A percentile compares a stretch with the other conserved stretches of the same genome.
phyloP scores from a whole-genome alignment of 495 filamentous ascomycete genomes.

The Hypoxylon trugodes region DNA sequence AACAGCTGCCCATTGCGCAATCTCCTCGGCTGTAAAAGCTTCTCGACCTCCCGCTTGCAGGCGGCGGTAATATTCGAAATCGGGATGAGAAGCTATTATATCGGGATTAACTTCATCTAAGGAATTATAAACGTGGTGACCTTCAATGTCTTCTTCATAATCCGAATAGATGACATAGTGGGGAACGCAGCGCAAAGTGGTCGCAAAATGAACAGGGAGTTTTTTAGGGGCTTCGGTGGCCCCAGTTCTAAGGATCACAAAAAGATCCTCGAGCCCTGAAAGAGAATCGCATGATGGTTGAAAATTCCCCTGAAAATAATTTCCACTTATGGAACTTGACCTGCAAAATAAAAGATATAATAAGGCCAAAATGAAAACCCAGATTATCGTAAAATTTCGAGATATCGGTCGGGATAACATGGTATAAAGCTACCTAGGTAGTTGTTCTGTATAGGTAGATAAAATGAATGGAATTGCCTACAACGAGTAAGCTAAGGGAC shows the following conservation, averaged over 20 bases:
- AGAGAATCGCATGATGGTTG: constrained; percentile 32
- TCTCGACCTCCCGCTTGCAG: constrained; percentile 40
- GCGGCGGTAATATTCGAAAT: constrained; percentile 47
- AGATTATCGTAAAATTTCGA: constrained; percentile 21
- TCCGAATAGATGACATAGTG: constrained; percentile 62
- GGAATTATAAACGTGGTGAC: constrained; percentile 52
- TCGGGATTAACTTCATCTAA: constrained; percentile 44
- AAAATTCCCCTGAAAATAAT: not conserved
- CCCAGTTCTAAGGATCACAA: constrained; percentile 58
- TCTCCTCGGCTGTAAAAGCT: constrained; percentile 36
- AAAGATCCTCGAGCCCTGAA: constrained; percentile 43
- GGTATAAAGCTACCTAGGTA: too few species aligned
- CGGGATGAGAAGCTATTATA: constrained; percentile 39
- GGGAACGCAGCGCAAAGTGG: constrained; percentile 53
- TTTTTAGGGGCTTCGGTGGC: constrained; percentile 57
- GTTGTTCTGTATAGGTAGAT: too few species aligned
- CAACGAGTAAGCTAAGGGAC: not conserved
- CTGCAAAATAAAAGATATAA: constrained; percentile 27
- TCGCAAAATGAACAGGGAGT: constrained; percentile 58
- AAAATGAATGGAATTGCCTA: not conserved
- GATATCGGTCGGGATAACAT: constrained; percentile 32
- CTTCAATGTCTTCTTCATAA: constrained; percentile 52
- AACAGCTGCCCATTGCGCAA: constrained; percentile 38
- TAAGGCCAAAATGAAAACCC: constrained; percentile 24
- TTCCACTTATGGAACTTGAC: not conserved